Base-by-base conservation (phyloP, 352 stramenopile species). In the Phytophthora melonis region DNA sequence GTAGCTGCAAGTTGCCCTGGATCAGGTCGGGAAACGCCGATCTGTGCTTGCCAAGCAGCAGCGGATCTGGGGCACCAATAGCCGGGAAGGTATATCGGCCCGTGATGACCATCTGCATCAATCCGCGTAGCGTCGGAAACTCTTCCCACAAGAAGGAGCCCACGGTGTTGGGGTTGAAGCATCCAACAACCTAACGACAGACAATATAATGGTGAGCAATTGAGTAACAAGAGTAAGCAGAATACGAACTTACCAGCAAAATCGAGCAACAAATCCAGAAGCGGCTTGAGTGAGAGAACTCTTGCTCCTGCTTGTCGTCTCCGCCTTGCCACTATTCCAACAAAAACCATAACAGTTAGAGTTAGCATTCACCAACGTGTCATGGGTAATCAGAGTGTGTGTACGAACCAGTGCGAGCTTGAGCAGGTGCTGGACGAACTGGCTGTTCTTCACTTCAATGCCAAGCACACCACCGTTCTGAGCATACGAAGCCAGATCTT, bases 81-180 rank as follows among this genome's bases (percentile, higher is more conserved):
- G 87, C 83, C 10, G 88, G 88, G 57, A 94, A 94, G 23, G 78
- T 73, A 56, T 90, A 95, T 18, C 87, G 77, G 3, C 87, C 90
- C 10, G 90, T 93, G 52, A 97, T 97, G 7, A 83, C 72, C 90
- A 97, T 95, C 58, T 97, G 88, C 88, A 97, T 97, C 18, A 95
- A 78, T 16, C 84, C 77, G 7, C 90, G 86, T 30, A 97, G 58
- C 6, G 88, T 97, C 7, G 90, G 88, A 45, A 94, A 78, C 21
- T 88, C 78, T 19, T 84, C 72, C 90, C 90, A 97, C 54, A 95
- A 70, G 49, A 82, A 88, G n/a, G 86, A 81, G 8, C 90, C 90
- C 1, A 97, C 83, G 2, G 89, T 94, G 32, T 86, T 87, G 8
- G 88, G 86, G 45, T 94, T 95, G 62, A 95, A 97, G 39, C 82